Percentiles rank a stretch among this genome's conserved stretches.
phyloP scores from a whole-genome alignment of 2,329 filamentous ascomycete species.

The Dactylellina leptospora region DNA sequence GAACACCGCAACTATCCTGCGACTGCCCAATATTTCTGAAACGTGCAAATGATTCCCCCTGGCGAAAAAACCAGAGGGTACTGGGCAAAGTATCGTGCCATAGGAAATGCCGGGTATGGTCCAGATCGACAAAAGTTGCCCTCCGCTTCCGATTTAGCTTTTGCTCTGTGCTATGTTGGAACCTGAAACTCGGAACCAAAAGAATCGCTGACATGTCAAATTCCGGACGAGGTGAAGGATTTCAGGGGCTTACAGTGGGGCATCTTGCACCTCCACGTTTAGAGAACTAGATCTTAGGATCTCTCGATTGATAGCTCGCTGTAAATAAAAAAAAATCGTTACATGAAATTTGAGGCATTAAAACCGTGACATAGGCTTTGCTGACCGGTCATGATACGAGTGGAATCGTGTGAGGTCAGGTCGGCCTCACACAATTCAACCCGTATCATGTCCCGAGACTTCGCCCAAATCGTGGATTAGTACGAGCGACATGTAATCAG shows the following conservation, averaged over 20 bases:
- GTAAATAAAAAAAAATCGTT: no score
- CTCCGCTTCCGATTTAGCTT: neutral
- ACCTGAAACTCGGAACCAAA: slow-evolving; percentile 9
- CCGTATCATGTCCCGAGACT: no score
- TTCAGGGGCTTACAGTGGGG: neutral
- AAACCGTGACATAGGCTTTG: no score
- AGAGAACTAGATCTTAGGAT: neutral
- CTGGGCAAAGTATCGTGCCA: neutral
- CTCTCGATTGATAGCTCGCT: neutral
- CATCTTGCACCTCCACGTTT: neutral
- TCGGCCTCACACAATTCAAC: no score
- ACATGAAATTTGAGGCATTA: no score
- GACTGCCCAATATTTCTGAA: slow-evolving; percentile 20
- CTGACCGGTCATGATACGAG: no score
- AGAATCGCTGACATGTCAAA: neutral
- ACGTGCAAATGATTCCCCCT: neutral
- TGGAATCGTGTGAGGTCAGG: no score
- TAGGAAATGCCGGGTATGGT: neutral
- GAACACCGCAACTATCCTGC: neutral
- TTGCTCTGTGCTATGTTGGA: neutral
- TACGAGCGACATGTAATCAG: no score
- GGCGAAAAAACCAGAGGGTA: neutral
- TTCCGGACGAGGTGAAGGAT: neutral
- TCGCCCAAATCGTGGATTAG: no score
- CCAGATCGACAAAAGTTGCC: slow-evolving; percentile 24